Base-by-base conservation (phyloP, 1,139 yeast species). In the Saccharomycopsis hybrid region DNA sequence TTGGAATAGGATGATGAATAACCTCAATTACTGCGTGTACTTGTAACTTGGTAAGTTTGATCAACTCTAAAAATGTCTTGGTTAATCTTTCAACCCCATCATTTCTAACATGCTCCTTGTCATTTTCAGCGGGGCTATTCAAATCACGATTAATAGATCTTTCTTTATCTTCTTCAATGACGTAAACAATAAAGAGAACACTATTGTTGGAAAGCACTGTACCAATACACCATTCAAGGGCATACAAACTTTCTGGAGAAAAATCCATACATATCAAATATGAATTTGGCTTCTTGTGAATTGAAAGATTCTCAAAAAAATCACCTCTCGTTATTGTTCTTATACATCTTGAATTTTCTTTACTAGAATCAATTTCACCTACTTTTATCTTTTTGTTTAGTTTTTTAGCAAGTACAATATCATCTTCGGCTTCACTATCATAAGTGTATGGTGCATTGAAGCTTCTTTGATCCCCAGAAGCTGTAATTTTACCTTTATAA, bases 151-250 rank as follows among this genome's bases (percentile, higher is more conserved):
- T 25, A 9, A 43, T 3, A 9, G 41, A 35, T 37, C 58, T 53
- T 2, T 51, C 51, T 50, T 76, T 81, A 52, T 74, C 83, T 55
- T 84, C 90, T 61, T 85, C 90, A 56, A 81, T 77, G 28, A 87
- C 90, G 62, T 86, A 85, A 18, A 89, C 79, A 29, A 88, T 77
- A 61, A 86, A 87, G 48, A 90, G 67, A 1, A 89, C 89, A 53
- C 89, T 85, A 0, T 94, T 94, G 60, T 87, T 94, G 30, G 84
- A 85, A 48, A 89, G 72, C 1, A 89, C 85, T 0, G 96, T 81
- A 1, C 97, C 97, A 57, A 90, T 74, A 44, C 90, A 79, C 88
- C 96, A 90, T 60, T 88, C 95, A 43, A 90, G 72, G 0, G 97
- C 95, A 65, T 85, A 87, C 38, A 77, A 74, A 3, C 96, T 84